These are phyloP conservation scores for Aotearoamyces nothofagi DNA, from an alignment of 2,329 filamentous ascomycete genomes.

Conservation along the genomic window DNA sequence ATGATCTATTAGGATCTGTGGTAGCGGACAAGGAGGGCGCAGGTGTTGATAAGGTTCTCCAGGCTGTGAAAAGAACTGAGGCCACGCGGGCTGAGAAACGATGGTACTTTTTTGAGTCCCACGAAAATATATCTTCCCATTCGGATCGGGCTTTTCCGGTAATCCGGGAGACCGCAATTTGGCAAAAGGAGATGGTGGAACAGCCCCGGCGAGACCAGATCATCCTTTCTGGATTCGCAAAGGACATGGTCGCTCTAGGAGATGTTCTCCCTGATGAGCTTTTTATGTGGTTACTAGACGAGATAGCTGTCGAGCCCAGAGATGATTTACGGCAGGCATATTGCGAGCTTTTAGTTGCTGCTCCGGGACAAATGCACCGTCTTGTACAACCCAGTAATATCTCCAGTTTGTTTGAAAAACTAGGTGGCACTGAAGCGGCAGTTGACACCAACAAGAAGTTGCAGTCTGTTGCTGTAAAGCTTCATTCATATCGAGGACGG, in stretches of 20 bases:
- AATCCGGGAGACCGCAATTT: constrained; percentile 7
- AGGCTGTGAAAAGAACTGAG: constrained; percentile 45
- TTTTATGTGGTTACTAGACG: constrained; percentile 48
- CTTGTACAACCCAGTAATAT: constrained; percentile 30
- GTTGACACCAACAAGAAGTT: constrained; percentile 15
- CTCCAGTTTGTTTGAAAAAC: constrained; percentile 35
- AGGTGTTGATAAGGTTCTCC: constrained; percentile 30
- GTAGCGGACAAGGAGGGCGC: constrained; percentile 27
- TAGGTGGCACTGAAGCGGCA: constrained; percentile 40
- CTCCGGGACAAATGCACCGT: constrained; percentile 25
- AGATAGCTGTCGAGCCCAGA: constrained; percentile 39
- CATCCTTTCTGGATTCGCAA: constrained; percentile 46
- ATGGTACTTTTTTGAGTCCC: constrained; percentile 40
- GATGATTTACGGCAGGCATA: constrained; percentile 45
- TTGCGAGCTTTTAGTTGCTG: constrained; percentile 32
- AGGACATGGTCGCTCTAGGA: constrained; percentile 31
- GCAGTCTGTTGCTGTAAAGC: constrained; percentile 6
- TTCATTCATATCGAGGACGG: constrained; percentile 10
- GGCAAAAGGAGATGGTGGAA: constrained; percentile 24
- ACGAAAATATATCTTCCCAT: constrained; percentile 2
- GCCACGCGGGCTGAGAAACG: constrained; percentile 33
- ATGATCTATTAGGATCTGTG: constrained; percentile 24
- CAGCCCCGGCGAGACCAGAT: constrained; percentile 36
- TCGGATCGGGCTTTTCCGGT: constrained; percentile 10
- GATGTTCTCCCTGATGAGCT: constrained; percentile 43